Percentiles rank a stretch among this genome's conserved stretches.
Evolutionary conservation across 768 basidiomycete genomes (phyloP).

Genomic region (Collybia sordida): DNA sequence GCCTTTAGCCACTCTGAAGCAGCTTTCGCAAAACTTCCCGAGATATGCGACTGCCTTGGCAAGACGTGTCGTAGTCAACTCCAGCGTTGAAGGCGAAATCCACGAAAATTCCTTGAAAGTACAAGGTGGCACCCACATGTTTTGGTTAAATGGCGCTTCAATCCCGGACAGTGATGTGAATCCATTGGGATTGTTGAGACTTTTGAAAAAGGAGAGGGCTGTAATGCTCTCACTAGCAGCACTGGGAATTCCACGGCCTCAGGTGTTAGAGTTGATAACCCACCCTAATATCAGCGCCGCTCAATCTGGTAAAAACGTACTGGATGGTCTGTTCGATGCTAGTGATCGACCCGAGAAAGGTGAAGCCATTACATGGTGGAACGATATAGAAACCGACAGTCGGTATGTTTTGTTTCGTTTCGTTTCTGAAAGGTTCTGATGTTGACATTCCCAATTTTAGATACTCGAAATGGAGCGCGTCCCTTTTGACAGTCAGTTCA

Average conservation of each 20-base stretch:
- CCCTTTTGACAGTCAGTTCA: constrained; percentile 46
- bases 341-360: constrained; percentile 85
- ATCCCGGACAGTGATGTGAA: constrained; percentile 65
- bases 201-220: constrained; percentile 69
- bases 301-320: constrained; percentile 45
- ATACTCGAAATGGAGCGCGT: constrained; percentile 52
- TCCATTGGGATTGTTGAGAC: constrained; percentile 69
- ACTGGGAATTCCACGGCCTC: constrained; percentile 58
- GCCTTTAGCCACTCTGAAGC: constrained; percentile 56
- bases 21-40: constrained; percentile 87
- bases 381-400: constrained; percentile 84
- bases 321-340: constrained; percentile 86
- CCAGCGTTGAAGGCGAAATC: constrained; percentile 54
- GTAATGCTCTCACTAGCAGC: constrained; percentile 57
- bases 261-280: constrained; percentile 75
- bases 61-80: constrained; percentile 59
- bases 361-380: constrained; percentile 79
- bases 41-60: constrained; percentile 76
- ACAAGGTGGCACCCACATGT: constrained; percentile 50
- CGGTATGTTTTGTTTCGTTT: constrained; percentile 40
- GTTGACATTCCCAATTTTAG: constrained; percentile 22
- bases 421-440: neutral
- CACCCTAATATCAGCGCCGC: constrained; percentile 56
- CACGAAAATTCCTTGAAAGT: constrained; percentile 53
- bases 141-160: constrained; percentile 81